Conservation (phyloP, 2,329 filamentous ascomycete genomes). For the Nothomitra cinnamomea region DNA sequence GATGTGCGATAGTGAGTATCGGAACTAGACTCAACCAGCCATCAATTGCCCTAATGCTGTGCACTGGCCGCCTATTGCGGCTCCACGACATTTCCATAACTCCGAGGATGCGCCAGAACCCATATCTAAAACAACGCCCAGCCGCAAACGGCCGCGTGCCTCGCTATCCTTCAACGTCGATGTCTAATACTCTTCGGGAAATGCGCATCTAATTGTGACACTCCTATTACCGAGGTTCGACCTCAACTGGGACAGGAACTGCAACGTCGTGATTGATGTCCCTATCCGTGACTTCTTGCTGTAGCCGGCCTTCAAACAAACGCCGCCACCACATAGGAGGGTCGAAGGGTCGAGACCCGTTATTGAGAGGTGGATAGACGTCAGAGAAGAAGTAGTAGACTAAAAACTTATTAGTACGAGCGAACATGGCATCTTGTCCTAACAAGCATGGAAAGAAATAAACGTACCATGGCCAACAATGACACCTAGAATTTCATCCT, state of each 20-base stretch:
- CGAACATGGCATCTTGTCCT: too few species aligned
- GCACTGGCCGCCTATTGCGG: too few species aligned
- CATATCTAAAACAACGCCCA: too few species aligned
- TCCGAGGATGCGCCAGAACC: too few species aligned
- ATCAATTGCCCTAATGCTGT: too few species aligned
- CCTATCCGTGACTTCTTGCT: slow-evolving; percentile 24
- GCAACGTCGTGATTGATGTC: slow-evolving; percentile 47
- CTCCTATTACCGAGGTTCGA: slow-evolving; percentile 10
- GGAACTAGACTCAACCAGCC: too few species aligned
- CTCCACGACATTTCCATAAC: too few species aligned
- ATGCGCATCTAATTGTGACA: too few species aligned
- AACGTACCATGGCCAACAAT: slow-evolving; percentile 63
- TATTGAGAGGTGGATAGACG: slow-evolving; percentile 83
- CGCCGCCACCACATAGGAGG: slow-evolving; percentile 82
- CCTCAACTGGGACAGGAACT: slow-evolving; percentile 31
- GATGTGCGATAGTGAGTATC: too few species aligned
- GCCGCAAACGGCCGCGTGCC: too few species aligned
- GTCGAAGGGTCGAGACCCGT: slow-evolving; percentile 69
- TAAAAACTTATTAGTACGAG: slow-evolving; percentile 12
- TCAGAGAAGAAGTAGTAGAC: slow-evolving; percentile 98
- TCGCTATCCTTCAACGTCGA: too few species aligned
- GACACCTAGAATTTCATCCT: slow-evolving; percentile 91
- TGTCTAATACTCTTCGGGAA: too few species aligned
- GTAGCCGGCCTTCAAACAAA: slow-evolving; percentile 45
- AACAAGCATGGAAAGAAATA: not conserved